phyloP scores from a whole-genome alignment of 108 stramenopile species.

The Schizochytrium sp. region DNA sequence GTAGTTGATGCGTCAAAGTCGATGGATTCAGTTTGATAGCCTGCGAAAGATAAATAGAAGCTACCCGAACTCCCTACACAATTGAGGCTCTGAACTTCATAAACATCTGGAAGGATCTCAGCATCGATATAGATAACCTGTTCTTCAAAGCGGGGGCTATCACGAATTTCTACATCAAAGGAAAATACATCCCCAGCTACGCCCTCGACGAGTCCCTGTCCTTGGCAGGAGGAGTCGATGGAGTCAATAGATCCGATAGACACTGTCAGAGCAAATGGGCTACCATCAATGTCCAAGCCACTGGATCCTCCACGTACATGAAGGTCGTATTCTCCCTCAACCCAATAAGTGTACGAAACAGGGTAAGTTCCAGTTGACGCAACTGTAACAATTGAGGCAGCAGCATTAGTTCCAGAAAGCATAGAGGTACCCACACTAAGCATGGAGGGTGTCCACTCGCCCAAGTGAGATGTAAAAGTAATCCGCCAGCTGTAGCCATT shows the following conservation, averaged over 20 bases:
- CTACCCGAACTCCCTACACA: slow-evolving; percentile 66
- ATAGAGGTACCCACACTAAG: background rate
- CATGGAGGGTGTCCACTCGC: background rate
- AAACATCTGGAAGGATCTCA: background rate
- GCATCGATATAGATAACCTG: slow-evolving; percentile 74
- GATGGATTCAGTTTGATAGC: slow-evolving; percentile 77
- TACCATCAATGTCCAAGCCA: slow-evolving; percentile 75
- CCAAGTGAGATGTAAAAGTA: slow-evolving; percentile 54
- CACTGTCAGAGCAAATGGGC: slow-evolving; percentile 76
- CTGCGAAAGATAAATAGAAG: slow-evolving; percentile 78
- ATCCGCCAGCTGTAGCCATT: background rate
- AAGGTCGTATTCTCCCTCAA: slow-evolving; percentile 79
- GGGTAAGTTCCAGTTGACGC: slow-evolving; percentile 79
- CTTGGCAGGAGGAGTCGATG: slow-evolving; percentile 74
- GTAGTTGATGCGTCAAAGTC: slow-evolving; percentile 83
- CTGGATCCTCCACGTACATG: slow-evolving; percentile 66
- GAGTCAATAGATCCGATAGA: slow-evolving; percentile 72
- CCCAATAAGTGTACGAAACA: slow-evolving; percentile 77
- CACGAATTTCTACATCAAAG: slow-evolving; percentile 77
- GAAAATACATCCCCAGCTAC: slow-evolving; percentile 78
- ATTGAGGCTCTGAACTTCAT: background rate
- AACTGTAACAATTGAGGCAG: background rate
- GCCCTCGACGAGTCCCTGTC: slow-evolving; percentile 72
- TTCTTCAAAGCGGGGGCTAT: slow-evolving; percentile 74
- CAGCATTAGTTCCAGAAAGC: background rate